phyloP scores from a whole-genome alignment of 228 moss, liverwort and hornwort species.

The Sphagnum magellanicum region DNA sequence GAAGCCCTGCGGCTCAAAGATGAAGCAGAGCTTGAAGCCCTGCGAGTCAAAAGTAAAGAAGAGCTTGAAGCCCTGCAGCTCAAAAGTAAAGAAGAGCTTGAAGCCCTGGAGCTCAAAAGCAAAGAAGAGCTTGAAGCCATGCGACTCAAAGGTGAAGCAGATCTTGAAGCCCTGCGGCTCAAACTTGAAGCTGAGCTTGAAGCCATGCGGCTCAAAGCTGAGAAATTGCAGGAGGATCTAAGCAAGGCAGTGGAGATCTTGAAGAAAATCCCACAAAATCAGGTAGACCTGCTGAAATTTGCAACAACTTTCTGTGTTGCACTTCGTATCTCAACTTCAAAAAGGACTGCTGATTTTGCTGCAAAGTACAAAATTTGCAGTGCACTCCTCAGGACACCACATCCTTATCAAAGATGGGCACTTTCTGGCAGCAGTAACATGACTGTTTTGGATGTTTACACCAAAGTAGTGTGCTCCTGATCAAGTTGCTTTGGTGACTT shows the following conservation, averaged over 20 bases:
- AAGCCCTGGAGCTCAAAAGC: neutral
- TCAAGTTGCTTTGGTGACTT: too few species aligned
- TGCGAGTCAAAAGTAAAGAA: neutral
- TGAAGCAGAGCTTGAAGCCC: conserved; percentile 1
- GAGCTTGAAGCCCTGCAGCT: neutral
- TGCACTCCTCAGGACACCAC: too few species aligned
- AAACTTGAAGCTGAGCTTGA: conserved; percentile 6
- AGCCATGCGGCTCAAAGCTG: conserved; percentile 5
- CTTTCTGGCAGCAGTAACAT: too few species aligned
- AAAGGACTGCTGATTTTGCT: too few species aligned
- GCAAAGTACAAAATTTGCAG: too few species aligned
- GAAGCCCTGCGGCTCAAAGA: conserved; percentile 29
- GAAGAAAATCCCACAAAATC: conserved; percentile 33
- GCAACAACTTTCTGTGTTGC: too few species aligned
- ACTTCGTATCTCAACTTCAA: too few species aligned
- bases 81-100: neutral
- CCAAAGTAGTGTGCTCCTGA: too few species aligned
- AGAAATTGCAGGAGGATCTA: conserved; percentile 34
- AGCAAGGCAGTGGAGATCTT: conserved; percentile 26
- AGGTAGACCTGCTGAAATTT: conserved; percentile 16
- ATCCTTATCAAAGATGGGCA: too few species aligned
- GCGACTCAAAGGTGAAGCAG: neutral
- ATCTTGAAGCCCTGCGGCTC: neutral
- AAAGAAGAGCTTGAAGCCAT: neutral
- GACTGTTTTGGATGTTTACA: too few species aligned